Evolutionary conservation across 345 rosid genomes (phyloP).

Genomic region (Kandelia obovata): DNA sequence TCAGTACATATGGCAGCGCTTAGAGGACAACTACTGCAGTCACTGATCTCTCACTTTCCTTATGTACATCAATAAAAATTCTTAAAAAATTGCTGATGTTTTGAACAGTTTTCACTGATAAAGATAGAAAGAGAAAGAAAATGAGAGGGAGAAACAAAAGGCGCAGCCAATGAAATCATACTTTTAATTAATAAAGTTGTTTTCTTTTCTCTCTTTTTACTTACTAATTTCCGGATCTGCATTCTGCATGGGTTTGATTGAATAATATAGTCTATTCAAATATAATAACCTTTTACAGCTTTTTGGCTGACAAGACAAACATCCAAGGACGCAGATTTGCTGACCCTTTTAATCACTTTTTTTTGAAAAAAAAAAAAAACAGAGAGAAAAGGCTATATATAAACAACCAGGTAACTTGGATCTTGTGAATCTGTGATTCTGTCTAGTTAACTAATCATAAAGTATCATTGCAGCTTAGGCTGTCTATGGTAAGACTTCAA

Average conservation of each 20-base stretch:
- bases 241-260: slow-evolving; percentile 9
- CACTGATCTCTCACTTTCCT: slow-evolving; percentile 14
- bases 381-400: slow-evolving; percentile 20
- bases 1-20: background rate
- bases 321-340: slow-evolving; percentile 50
- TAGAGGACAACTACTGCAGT: slow-evolving; percentile 39
- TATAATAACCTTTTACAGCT: slow-evolving; percentile 41
- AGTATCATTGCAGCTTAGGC: background rate
- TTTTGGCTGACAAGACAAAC: slow-evolving; percentile 47
- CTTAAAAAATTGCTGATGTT: slow-evolving; percentile 13
- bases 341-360: slow-evolving; percentile 18
- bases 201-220: no score
- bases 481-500: background rate
- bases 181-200: slow-evolving; percentile 18
- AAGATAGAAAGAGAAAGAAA: slow-evolving; percentile 10
- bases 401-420: slow-evolving; percentile 35
- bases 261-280: slow-evolving; percentile 3
- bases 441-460: slow-evolving; percentile 4
- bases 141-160: slow-evolving; percentile 7
- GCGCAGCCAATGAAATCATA: slow-evolving; percentile 5
- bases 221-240: slow-evolving; percentile 20
- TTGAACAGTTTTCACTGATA: slow-evolving; percentile 1
- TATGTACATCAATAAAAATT: slow-evolving; percentile 3
- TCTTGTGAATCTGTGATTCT: slow-evolving; percentile 23
- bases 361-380: background rate